Percentiles rank a stretch among this genome's conserved stretches.
Conservation (phyloP, 768 basidiomycete genomes). For the Boletus reticuloceps region DNA sequence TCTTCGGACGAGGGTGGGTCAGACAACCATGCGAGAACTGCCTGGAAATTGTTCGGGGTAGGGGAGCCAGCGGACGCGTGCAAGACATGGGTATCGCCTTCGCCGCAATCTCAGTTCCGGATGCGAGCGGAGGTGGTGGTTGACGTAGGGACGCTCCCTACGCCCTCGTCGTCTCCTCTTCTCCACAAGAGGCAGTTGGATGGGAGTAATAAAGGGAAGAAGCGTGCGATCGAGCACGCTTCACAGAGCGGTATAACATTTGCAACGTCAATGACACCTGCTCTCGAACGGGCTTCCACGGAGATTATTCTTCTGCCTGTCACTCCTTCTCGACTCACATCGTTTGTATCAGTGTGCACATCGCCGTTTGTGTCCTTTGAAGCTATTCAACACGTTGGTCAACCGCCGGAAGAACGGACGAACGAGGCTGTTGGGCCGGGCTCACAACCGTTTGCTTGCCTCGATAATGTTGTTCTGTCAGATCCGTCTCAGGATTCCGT, state of each 20-base stretch:
- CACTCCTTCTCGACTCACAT: neutral
- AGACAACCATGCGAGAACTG: conserved; percentile 53
- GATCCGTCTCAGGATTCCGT: neutral
- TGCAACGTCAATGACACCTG: neutral
- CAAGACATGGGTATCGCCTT: conserved; percentile 20
- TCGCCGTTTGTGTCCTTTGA: conserved; percentile 16
- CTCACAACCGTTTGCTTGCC: conserved; percentile 13
- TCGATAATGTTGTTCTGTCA: conserved; percentile 14
- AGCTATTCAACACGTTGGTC: neutral
- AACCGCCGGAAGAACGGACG: neutral
- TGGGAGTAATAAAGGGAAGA: conserved; percentile 4
- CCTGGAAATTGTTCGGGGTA: conserved; percentile 52
- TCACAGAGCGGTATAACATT: neutral
- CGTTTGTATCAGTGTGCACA: conserved; percentile 3
- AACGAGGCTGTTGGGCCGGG: neutral
- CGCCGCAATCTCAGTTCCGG: conserved; percentile 5
- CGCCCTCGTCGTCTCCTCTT: conserved; percentile 26
- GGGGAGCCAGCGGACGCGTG: conserved; percentile 23
- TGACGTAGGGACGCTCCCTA: conserved; percentile 14
- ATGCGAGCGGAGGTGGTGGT: neutral
- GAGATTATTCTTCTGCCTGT: neutral
- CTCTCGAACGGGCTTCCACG: neutral
- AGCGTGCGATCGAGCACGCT: neutral
- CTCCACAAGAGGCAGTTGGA: neutral
- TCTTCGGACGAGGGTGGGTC: conserved; percentile 42